phyloP scores from a whole-genome alignment of 2,329 filamentous ascomycete species.

The Penicillium nordicum region DNA sequence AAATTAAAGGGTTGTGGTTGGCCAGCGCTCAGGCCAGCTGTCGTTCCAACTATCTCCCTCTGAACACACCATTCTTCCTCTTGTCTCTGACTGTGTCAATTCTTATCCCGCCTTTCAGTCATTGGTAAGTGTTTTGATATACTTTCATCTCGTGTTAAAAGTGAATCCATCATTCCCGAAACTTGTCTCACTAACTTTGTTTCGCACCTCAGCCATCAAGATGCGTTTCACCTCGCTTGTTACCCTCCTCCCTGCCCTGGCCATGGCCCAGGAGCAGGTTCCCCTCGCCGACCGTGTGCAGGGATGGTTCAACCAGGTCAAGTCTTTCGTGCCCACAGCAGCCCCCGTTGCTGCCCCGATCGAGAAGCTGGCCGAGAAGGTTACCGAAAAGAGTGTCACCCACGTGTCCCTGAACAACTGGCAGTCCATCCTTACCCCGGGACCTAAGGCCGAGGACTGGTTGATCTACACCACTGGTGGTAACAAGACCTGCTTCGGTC shows the following conservation, averaged over 20 bases:
- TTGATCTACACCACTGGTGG: constrained; percentile 60
- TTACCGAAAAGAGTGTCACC: constrained; percentile 51
- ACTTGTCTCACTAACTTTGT: constrained; percentile 9
- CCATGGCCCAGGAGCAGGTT: constrained; percentile 57
- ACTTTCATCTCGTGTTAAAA: background rate
- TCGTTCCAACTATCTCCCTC: constrained; percentile 19
- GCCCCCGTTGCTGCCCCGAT: constrained; percentile 32
- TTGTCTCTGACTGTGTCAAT: constrained; percentile 10
- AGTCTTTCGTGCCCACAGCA: constrained; percentile 53
- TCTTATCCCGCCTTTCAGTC: constrained; percentile 1
- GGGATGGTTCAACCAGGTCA: constrained; percentile 52
- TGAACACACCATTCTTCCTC: constrained; percentile 12
- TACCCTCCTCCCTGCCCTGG: constrained; percentile 48
- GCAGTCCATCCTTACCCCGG: constrained; percentile 49
- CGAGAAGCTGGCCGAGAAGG: constrained; percentile 47
- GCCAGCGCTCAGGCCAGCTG: constrained; percentile 33
- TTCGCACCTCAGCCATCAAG: constrained; percentile 28
- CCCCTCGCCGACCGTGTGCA: constrained; percentile 48
- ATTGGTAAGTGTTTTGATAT: constrained; percentile 1
- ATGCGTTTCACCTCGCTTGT: constrained; percentile 55
- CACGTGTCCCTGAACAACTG: constrained; percentile 56
- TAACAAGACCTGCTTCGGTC: constrained; percentile 62
- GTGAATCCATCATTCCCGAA: background rate
- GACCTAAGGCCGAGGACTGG: constrained; percentile 51
- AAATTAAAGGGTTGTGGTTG: constrained; percentile 17